These are phyloP conservation scores for Pseudozyma hubeiensis DNA, from an alignment of 1,284 basidiomycete genomes.

Conservation along the genomic window DNA sequence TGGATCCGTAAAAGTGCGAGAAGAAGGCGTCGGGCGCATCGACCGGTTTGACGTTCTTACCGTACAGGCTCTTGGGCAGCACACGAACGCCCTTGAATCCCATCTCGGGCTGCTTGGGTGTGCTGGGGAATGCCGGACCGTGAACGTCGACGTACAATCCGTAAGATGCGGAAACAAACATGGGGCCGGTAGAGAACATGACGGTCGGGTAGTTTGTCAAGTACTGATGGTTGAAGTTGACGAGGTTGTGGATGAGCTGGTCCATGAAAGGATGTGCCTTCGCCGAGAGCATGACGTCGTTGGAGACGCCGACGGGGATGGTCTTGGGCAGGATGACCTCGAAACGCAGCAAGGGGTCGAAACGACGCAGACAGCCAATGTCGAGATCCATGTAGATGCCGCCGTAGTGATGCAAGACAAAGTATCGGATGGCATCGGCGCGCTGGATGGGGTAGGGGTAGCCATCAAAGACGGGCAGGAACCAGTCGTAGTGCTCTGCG, in stretches of 20 bases:
- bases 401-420: slow-evolving; percentile 90
- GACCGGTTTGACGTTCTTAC: slow-evolving; percentile 88
- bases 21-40: slow-evolving; percentile 89
- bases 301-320: slow-evolving; percentile 87
- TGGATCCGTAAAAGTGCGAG: slow-evolving; percentile 92
- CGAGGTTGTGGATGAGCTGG: slow-evolving; percentile 88
- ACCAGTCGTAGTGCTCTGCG: slow-evolving; percentile 86
- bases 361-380: slow-evolving; percentile 88
- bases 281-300: slow-evolving; percentile 94
- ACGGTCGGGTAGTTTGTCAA: slow-evolving; percentile 97
- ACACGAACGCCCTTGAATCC: slow-evolving; percentile 75
- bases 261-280: slow-evolving; percentile 89
- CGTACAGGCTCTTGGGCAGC: slow-evolving; percentile 91
- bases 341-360: slow-evolving; percentile 88
- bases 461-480: slow-evolving; percentile 88
- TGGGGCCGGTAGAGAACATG: slow-evolving; percentile 94
- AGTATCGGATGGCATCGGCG: slow-evolving; percentile 97
- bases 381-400: slow-evolving; percentile 97
- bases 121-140: slow-evolving; percentile 92
- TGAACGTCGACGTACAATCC: slow-evolving; percentile 71
- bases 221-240: slow-evolving; percentile 93
- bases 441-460: slow-evolving; percentile 96
- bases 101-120: slow-evolving; percentile 79
- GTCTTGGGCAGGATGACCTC: slow-evolving; percentile 92
- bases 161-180: slow-evolving; percentile 68